Evolutionary conservation across 768 basidiomycete species (phyloP).

Genomic region (Tylopilus rubrobrunneus): DNA sequence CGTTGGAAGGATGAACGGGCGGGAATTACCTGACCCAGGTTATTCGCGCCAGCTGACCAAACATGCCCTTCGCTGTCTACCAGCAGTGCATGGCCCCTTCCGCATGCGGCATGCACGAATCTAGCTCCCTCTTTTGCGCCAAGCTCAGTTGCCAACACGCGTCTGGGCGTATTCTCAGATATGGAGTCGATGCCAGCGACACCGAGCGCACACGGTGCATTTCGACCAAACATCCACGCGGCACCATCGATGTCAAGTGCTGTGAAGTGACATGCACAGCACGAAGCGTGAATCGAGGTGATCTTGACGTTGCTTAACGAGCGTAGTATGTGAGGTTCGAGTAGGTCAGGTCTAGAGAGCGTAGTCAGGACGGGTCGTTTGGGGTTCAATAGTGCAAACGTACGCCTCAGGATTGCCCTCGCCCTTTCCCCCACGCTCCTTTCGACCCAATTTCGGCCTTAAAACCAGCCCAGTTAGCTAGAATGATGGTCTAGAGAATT

Average conservation of each 20-base stretch:
- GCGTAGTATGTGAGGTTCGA: slow-evolving; percentile 85
- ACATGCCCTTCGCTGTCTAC: slow-evolving; percentile 78
- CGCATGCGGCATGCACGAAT: slow-evolving; percentile 82
- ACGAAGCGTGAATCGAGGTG: slow-evolving; percentile 70
- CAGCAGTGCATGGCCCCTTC: slow-evolving; percentile 76
- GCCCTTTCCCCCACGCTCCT: slow-evolving; percentile 54
- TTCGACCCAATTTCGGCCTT: slow-evolving; percentile 76
- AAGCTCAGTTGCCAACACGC: slow-evolving; percentile 53
- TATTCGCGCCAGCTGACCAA: slow-evolving; percentile 84
- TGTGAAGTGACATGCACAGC: slow-evolving; percentile 72
- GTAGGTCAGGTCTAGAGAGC: slow-evolving; percentile 66
- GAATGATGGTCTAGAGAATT: neutral
- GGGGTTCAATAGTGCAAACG: slow-evolving; percentile 4
- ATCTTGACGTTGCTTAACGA: slow-evolving; percentile 79
- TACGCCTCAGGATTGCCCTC: slow-evolving; percentile 40
- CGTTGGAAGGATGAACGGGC: neutral
- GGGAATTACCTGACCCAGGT: slow-evolving; percentile 64
- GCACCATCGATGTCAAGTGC: slow-evolving; percentile 69
- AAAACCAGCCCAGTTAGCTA: slow-evolving; percentile 12
- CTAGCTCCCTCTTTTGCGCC: slow-evolving; percentile 54
- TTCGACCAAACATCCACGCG: slow-evolving; percentile 90
- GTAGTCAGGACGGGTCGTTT: slow-evolving; percentile 4
- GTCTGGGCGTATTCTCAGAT: slow-evolving; percentile 72
- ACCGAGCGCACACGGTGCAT: slow-evolving; percentile 67
- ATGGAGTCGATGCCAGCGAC: slow-evolving; percentile 50